Conservation (phyloP, 108 stramenopile species). For the Stephanodiscus triporus region DNA sequence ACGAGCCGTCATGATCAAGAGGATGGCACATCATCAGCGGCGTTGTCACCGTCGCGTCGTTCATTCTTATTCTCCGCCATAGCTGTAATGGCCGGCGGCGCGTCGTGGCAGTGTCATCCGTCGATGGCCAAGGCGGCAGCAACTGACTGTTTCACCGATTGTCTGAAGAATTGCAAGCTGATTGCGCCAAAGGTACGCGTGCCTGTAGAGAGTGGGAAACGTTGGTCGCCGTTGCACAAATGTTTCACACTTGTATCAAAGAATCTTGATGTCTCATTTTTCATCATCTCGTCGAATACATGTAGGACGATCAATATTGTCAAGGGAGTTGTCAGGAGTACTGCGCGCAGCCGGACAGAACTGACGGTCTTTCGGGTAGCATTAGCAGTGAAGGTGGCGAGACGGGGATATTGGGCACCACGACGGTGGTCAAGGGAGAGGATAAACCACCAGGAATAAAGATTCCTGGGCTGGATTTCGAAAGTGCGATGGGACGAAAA, state of each 20-base stretch:
- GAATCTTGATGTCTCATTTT: not conserved
- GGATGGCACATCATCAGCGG: not conserved
- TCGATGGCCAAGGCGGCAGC: constrained; percentile 32
- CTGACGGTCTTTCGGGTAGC: constrained; percentile 80
- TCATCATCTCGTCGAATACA: not conserved
- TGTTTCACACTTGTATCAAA: not conserved
- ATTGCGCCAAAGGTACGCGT: constrained; percentile 72
- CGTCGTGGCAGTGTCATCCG: not conserved
- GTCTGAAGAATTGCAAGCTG: constrained; percentile 71
- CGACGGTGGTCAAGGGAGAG: constrained; percentile 82
- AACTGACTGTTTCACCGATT: constrained; percentile 75
- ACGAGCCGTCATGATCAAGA: not conserved
- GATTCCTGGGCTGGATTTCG: constrained; percentile 82
- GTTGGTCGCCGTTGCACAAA: not conserved
- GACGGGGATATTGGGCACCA: constrained; percentile 71
- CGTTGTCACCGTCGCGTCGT: constrained; percentile 16
- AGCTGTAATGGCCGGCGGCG: not conserved
- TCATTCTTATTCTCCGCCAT: constrained; percentile 14
- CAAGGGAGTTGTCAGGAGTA: constrained; percentile 63
- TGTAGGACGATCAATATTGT: constrained; percentile 68
- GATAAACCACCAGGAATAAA: constrained; percentile 75
- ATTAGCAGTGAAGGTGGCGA: constrained; percentile 67
- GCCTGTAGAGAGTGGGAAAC: too few species aligned
- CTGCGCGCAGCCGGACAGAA: constrained; percentile 77
- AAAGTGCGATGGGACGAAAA: constrained; percentile 58